Base-by-base conservation (phyloP, 2,329 filamentous ascomycete species). In the Bertia moriformis region DNA sequence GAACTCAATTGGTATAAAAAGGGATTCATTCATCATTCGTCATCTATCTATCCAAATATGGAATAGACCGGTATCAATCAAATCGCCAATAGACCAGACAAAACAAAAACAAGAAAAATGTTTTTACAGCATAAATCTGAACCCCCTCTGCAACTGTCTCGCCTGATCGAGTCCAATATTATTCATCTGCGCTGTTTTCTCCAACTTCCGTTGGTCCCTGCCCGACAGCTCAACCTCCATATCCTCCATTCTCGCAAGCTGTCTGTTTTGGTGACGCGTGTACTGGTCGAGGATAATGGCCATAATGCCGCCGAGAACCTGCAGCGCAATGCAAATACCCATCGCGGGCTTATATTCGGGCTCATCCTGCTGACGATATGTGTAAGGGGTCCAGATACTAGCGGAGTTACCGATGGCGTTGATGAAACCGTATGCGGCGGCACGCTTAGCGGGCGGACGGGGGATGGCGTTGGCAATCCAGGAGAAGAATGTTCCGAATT, bases 351-450 rank as follows among this genome's bases (percentile, higher is more conserved):
- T 47, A 44, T 61, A 67, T 43, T 58, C 50, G 1, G 61, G 62
- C 3, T 40, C 33, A 24, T 65, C 60, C 12, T 47, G 43, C 3
- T 49, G 44, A 12, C 57, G 51, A 44, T 68, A 69, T 4, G 65
- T 69, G 40, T 61, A 70, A 0, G 64, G 60, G 0, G 63, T 66
- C 60, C 64, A 72, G 46, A 73, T 70, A 42, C 57, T 61, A 20
- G 64, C 65, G 1, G 59, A 62, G 48, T 72, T 73, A 20, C 65
- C 67, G 18, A 73, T 51, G 2, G 64, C 62, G 46, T 73, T 73
- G 53, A 73, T 70, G 37, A 71, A 65, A 1, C 68, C 69, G 37
- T 66, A 62, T 0, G 69, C 66, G 1, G 66, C 67, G 1, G 68
- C 68, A 32, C 68, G 63, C 50, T 73, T 73, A 1, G 67, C 69